Evolutionary conservation across 2,329 filamentous ascomycete genomes (phyloP), one percentile per base, ranked within the genome.

Genomic region (Cladosporium sp.): DNA sequence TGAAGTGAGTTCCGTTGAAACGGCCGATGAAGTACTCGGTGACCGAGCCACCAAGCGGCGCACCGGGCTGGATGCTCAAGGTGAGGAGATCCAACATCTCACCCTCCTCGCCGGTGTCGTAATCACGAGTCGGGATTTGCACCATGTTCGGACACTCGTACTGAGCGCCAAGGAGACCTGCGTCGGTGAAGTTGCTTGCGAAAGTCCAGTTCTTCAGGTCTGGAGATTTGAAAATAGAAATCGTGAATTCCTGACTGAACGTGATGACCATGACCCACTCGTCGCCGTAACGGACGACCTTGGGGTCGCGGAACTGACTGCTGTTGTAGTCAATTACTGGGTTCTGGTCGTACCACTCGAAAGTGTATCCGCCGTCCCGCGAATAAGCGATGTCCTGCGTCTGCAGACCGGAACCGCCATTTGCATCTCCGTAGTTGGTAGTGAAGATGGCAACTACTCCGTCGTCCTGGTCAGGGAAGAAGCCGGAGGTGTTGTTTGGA

Each of bases 111-210:
- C 48, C 48, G 3, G 48, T 50, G 40, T 72, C 70, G 3, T 44
- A 69, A 58, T 58, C 69, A 6, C 67, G 58, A 9, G 80, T 70
- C 0, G 77, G 77, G 43, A 84, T 74, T 22, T 71, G 68, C 2
- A 84, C 73, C 41, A 85, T 62, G 57, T 83, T 84, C 0, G 82
- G 81, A 45, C 81, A 84, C 63, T 84, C 82, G 59, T 80, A 83
- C 59, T 83, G 77, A 1, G 75, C 59, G 7, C 75, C 81, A 6
- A 76, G 70, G 2, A 79, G 67, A 11, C 75, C 77, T 42, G 73
- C 64, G 54, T 72, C 65, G 2, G 76, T 73, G 61, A 83, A 83
- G 62, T 83, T 83, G 54, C 77, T 78, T 6, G 72, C 72, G 40
- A 73, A 70, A 35, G 72, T 78, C 82, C 82, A 85, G 9, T 73